Evolutionary conservation across 2,329 filamentous ascomycete species (phyloP).

Genomic region (Leptographium wingfieldii): DNA sequence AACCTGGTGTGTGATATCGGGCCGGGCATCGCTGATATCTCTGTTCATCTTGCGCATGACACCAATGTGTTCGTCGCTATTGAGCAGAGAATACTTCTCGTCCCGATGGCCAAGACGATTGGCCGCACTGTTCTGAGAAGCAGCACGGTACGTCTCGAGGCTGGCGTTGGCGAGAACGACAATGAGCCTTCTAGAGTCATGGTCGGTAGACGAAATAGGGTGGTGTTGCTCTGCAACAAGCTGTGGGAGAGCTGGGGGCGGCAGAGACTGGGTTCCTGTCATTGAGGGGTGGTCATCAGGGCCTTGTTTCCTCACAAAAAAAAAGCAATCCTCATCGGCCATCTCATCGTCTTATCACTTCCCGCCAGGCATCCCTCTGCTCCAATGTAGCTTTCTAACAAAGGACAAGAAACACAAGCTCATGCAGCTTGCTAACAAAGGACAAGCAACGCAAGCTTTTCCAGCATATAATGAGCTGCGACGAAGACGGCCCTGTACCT

Average conservation of each 20-base stretch:
- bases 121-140: constrained; percentile 53
- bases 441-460: too few species aligned
- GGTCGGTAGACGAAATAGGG: constrained; percentile 74
- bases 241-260: constrained; percentile 78
- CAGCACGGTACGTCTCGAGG: constrained; percentile 92
- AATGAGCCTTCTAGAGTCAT: constrained; percentile 81
- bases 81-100: constrained; percentile 94
- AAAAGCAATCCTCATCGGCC: neutral
- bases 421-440: too few species aligned
- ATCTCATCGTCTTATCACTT: neutral
- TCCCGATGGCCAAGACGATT: constrained; percentile 58
- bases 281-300: constrained; percentile 12
- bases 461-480: too few species aligned
- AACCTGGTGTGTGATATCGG: constrained; percentile 98
- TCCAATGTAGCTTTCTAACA: too few species aligned
- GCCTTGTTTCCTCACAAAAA: neutral
- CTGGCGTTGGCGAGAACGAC: constrained; percentile 96
- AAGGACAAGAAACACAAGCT: too few species aligned
- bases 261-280: constrained; percentile 84
- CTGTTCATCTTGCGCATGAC: constrained; percentile 99
- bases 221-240: constrained; percentile 87
- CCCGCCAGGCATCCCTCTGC: too few species aligned
- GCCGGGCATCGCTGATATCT: constrained; percentile 93
- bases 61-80: constrained; percentile 98
- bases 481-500: too few species aligned